A percentile compares a stretch with the other conserved stretches of the same genome.
phyloP scores from a whole-genome alignment of 768 basidiomycete species.

The Suillus lakei region DNA sequence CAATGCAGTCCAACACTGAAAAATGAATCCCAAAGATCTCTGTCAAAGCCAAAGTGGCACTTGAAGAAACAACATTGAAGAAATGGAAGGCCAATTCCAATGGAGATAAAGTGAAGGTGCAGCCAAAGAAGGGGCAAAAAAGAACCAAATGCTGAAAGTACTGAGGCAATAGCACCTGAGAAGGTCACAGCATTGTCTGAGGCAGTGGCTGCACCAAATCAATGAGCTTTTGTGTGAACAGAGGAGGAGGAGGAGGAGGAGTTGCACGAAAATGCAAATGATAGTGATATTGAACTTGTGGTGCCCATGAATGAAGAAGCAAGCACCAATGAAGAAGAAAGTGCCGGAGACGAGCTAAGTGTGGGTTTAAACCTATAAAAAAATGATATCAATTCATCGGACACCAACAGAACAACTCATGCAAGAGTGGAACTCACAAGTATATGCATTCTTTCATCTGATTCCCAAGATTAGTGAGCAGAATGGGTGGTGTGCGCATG shows the following conservation, averaged over 20 bases:
- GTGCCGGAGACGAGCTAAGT: neutral
- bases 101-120: neutral
- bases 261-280: neutral
- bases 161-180: neutral
- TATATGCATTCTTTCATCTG: slow-evolving; percentile 34
- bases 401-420: slow-evolving; percentile 17
- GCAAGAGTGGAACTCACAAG: slow-evolving; percentile 30
- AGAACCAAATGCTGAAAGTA: neutral
- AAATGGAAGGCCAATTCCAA: neutral
- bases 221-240: neutral
- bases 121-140: neutral
- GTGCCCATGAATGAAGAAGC: neutral
- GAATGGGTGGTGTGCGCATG: slow-evolving; percentile 22
- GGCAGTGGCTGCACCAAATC: neutral
- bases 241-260: too few species aligned
- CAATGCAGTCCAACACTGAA: neutral
- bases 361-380: slow-evolving; percentile 2
- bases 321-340: too few species aligned
- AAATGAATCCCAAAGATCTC: slow-evolving; percentile 6
- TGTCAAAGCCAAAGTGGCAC: neutral
- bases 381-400: neutral
- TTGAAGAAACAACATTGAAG: neutral
- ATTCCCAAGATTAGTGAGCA: slow-evolving; percentile 21
- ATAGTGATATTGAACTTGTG: neutral
- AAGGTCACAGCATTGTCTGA: neutral